Conservation (phyloP, 176 grass and related monocot genomes). For the Poa annua region DNA sequence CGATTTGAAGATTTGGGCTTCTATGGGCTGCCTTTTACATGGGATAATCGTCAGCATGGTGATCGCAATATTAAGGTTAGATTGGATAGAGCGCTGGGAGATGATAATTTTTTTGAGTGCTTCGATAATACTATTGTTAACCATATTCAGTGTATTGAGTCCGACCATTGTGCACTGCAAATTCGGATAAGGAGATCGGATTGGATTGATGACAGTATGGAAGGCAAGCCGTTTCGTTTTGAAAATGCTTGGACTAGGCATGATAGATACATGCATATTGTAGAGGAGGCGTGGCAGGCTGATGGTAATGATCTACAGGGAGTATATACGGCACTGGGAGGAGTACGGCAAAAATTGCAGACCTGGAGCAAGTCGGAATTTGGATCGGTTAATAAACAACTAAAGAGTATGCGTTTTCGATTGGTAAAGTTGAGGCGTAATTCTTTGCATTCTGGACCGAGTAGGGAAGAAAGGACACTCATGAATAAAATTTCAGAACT, state of each 20-base stretch:
- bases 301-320: background rate
- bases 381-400: background rate
- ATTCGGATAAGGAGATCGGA: background rate
- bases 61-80: too few relatives aligned
- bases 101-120: too few relatives aligned
- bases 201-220: background rate
- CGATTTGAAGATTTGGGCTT: too few relatives aligned
- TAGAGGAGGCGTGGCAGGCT: background rate
- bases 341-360: background rate
- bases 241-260: background rate
- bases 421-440: too few relatives aligned
- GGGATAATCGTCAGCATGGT: too few relatives aligned
- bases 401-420: background rate
- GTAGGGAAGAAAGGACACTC: too few relatives aligned
- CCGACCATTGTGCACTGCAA: background rate
- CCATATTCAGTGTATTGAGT: too few relatives aligned
- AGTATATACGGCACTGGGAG: background rate
- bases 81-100: too few relatives aligned
- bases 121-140: too few relatives aligned
- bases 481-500: too few relatives aligned
- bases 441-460: too few relatives aligned
- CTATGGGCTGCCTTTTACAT: too few relatives aligned
- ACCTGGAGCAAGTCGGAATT: background rate
- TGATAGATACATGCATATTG: background rate
- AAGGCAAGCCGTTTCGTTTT: background rate